Evolutionary conservation across 805 yeast genomes (phyloP), one percentile per base, ranked within the genome.

Genomic region (Hemisphaericaspora nanyangensis): DNA sequence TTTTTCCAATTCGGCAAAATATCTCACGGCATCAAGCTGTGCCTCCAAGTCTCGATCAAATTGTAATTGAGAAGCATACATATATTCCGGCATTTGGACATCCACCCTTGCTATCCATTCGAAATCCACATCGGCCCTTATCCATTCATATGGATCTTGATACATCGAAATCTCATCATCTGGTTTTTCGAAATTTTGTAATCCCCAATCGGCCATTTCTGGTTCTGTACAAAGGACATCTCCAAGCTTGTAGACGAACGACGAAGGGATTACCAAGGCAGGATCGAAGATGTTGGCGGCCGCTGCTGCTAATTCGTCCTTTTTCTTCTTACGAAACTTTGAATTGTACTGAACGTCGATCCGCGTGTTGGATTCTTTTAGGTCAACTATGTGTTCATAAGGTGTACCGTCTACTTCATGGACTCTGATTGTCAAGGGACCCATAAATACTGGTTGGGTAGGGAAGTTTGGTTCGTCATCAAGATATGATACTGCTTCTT

Each of bases 321-420:
- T 79, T 52, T 83, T 86, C 42, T 85, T 63, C 46, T 95, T 78
- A 61, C 88, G 86, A 57, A 87, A 88, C 58, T 89, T 91, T 5
- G 98, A 88, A 60, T 93, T 93, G 63, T 93, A 93, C 55, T 88
- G 98, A 34, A 93, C 88, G 54, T 93, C 99, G 32, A 93, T 68
- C 54, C 86, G 88, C 0, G 95, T 86, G 48, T 81, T 79, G 1
- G 80, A 76, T 31, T 91, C 97, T 50, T 88, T 86, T 37, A 93
- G 67, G 48, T 88, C 95, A 17, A 93, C 96, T 34, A 93, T 91
- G 58, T 93, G 99, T 54, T 93, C 99, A 55, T 93, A 93, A 0
- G 99, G 99, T 0, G 98, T 88, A 7, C 99, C 99, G 60, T 93
- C 98, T 0, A 96, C 95, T 55, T 93, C 99, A 56, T 93, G 99